phyloP scores from a whole-genome alignment of 345 rosid species.

The Streptanthus diversifolius region DNA sequence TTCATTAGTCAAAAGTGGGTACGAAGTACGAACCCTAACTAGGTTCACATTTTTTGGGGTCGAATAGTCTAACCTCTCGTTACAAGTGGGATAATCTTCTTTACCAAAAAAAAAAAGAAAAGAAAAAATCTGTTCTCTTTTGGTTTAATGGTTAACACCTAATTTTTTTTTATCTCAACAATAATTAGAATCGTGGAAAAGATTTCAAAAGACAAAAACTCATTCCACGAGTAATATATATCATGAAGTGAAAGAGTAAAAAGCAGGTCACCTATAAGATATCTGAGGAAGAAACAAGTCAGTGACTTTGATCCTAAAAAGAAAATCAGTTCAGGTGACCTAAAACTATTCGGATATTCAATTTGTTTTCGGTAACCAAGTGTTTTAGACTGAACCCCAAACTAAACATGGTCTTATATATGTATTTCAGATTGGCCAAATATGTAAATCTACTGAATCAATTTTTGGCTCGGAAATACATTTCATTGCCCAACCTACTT shows the following conservation, averaged over 20 bases:
- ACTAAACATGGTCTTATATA: background rate
- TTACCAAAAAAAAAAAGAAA: background rate
- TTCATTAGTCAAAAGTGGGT: slow-evolving; percentile 22
- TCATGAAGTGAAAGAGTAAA: background rate
- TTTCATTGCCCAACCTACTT: background rate
- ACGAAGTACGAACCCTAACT: slow-evolving; percentile 23
- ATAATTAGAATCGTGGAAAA: background rate
- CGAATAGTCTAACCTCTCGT: background rate
- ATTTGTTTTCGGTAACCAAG: background rate
- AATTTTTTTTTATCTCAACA: background rate
- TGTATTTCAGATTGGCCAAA: background rate
- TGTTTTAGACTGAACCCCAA: background rate
- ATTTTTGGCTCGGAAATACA: background rate
- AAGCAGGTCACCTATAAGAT: slow-evolving; percentile 2
- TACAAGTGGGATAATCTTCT: slow-evolving; percentile 16
- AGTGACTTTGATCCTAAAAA: slow-evolving; percentile 5
- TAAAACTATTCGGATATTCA: background rate
- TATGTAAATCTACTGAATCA: background rate
- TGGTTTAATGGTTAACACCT: background rate
- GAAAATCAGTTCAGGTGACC: background rate
- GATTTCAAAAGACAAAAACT: background rate
- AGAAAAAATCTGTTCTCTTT: background rate
- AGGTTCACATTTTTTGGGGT: slow-evolving; percentile 6
- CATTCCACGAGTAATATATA: background rate
- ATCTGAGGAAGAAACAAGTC: background rate